phyloP scores from a whole-genome alignment of 192 early-diverging fungal species.

The Haplosporangium gracile region DNA sequence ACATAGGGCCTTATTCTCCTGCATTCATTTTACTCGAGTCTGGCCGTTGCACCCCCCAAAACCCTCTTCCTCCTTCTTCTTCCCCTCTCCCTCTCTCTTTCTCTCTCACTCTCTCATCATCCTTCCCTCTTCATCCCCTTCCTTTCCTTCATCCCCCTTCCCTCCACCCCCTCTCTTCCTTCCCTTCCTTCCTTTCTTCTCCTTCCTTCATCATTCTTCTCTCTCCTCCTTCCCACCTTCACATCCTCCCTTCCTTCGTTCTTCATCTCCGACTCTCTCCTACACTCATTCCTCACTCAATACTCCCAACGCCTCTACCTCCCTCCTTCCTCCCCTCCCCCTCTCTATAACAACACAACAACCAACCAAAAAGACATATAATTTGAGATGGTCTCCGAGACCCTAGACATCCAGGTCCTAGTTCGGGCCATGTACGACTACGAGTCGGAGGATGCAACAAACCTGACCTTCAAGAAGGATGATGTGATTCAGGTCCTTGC shows the following conservation, averaged over 20 bases:
- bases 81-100: background rate
- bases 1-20: too few species aligned
- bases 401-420: constrained; percentile 50
- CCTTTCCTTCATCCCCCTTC: background rate
- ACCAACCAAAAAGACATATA: background rate
- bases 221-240: background rate
- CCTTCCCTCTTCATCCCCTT: background rate
- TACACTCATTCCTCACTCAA: constrained; percentile 5
- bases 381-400: constrained; percentile 38
- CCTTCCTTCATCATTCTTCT: background rate
- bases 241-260: background rate
- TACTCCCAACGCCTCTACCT: background rate
- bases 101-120: background rate
- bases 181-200: background rate
- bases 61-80: background rate
- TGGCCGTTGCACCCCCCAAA: too few species aligned
- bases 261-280: background rate
- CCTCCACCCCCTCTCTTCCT: background rate
- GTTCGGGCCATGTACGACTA: constrained; percentile 92
- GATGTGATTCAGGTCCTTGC: constrained; percentile 93
- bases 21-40: too few species aligned
- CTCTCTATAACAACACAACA: background rate
- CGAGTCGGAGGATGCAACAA: constrained; percentile 79
- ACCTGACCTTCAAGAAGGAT: constrained; percentile 85
- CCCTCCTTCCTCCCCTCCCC: background rate